Conservation (phyloP, 1,139 yeast genomes). For the Candida sp. region DNA sequence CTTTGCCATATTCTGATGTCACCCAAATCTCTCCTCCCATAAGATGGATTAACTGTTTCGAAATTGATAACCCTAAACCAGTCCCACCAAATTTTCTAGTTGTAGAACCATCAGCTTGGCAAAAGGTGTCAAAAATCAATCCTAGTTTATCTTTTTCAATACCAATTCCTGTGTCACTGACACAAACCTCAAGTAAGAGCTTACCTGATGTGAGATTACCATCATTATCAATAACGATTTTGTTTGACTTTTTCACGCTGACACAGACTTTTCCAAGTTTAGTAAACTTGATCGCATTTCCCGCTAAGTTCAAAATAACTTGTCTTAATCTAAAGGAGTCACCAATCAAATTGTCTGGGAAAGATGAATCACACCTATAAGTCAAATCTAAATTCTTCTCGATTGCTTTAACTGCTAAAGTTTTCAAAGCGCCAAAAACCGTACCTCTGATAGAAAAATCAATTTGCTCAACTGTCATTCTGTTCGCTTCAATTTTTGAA, state of each 20-base stretch:
- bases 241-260: constrained; percentile 51
- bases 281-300: constrained; percentile 86
- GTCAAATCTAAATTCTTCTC: constrained; percentile 79
- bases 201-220: constrained; percentile 35
- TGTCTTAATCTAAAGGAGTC: constrained; percentile 85
- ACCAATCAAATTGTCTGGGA: constrained; percentile 84
- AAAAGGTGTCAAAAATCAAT: constrained; percentile 80
- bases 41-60: constrained; percentile 78
- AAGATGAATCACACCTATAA: constrained; percentile 79
- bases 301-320: constrained; percentile 78
- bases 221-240: constrained; percentile 28
- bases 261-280: constrained; percentile 74
- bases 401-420: constrained; percentile 83
- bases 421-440: constrained; percentile 83
- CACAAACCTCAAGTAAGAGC: constrained; percentile 76
- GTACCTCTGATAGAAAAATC: constrained; percentile 84
- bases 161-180: constrained; percentile 87
- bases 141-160: constrained; percentile 81
- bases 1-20: constrained; percentile 74
- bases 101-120: constrained; percentile 92
- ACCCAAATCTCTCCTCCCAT: constrained; percentile 96
- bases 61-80: constrained; percentile 81
- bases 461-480: constrained; percentile 89
- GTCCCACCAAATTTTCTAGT: constrained; percentile 93
- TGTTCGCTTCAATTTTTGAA: constrained; percentile 86